A percentile compares a stretch with the other conserved stretches of the same genome.
These are phyloP conservation scores for Tricladium varicosporioides DNA, from an alignment of 2,329 filamentous ascomycete species.

Conservation along the genomic window DNA sequence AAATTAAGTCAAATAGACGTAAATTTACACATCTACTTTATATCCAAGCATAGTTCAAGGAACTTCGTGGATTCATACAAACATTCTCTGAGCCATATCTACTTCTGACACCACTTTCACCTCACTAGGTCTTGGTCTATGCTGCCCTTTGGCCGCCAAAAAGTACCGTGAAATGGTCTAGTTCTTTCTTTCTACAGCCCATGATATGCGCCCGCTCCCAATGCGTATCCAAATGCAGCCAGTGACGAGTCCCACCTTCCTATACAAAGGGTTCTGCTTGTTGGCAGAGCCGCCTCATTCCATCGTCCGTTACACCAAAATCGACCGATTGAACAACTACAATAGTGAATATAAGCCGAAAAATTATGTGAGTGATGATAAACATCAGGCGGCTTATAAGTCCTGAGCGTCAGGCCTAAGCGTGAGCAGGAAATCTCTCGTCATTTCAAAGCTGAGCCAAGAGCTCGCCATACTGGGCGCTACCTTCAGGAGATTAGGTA, in stretches of 20 bases:
- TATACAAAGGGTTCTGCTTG: slow-evolving; percentile 32
- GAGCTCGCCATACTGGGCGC: slow-evolving; percentile 98
- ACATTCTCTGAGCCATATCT: background rate
- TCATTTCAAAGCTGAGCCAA: slow-evolving; percentile 96
- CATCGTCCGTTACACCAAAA: slow-evolving; percentile 2
- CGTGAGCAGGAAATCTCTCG: slow-evolving; percentile 77
- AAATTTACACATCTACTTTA: no score
- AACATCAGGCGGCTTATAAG: slow-evolving; percentile 17
- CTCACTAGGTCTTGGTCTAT: background rate
- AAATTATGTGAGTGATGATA: background rate
- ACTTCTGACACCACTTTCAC: slow-evolving; percentile 5
- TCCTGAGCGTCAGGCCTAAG: slow-evolving; percentile 45
- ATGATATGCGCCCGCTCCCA: slow-evolving; percentile 30
- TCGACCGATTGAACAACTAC: slow-evolving; percentile 3
- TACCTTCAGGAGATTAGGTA: slow-evolving; percentile 93
- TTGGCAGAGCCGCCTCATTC: background rate
- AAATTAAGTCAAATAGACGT: no score
- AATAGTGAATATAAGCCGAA: background rate
- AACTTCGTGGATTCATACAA: background rate
- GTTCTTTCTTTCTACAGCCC: slow-evolving; percentile 30
- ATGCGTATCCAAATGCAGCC: slow-evolving; percentile 30
- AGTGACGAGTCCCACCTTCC: slow-evolving; percentile 18
- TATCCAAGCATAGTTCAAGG: no score
- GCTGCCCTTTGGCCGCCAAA: background rate
- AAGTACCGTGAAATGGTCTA: slow-evolving; percentile 16